Conservation (phyloP, 441 rosid genomes). For the Erodium trifolium region DNA sequence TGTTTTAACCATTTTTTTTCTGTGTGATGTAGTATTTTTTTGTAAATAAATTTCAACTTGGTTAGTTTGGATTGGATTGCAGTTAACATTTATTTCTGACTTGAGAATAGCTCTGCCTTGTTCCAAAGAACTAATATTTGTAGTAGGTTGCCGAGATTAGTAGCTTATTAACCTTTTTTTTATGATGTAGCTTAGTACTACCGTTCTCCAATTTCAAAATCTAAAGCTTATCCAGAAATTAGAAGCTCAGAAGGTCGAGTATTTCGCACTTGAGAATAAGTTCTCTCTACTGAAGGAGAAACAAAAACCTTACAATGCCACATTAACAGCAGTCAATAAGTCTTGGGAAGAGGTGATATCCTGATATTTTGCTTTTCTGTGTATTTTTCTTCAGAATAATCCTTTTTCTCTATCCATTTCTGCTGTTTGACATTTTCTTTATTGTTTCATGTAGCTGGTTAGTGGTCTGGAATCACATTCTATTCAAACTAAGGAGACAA, state of each 20-base stretch:
- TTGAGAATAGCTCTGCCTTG: background rate
- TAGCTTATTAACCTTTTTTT: conserved; percentile 12
- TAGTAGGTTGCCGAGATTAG: background rate
- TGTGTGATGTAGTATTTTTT: too few relatives aligned
- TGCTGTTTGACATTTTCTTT: conserved; percentile 12
- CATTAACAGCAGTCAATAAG: conserved; percentile 47
- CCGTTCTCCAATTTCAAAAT: conserved; percentile 82
- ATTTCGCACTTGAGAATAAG: conserved; percentile 50
- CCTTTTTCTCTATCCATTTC: background rate
- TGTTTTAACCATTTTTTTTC: too few relatives aligned
- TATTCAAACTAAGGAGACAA: conserved; percentile 36
- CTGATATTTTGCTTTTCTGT: conserved; percentile 4
- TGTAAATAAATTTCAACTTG: too few relatives aligned
- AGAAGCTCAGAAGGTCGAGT: conserved; percentile 80
- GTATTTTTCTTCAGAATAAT: background rate
- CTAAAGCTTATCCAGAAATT: conserved; percentile 75
- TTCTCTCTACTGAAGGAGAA: conserved; percentile 48
- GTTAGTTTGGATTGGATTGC: too few relatives aligned
- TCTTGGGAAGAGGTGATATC: conserved; percentile 69
- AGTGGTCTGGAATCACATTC: conserved; percentile 60
- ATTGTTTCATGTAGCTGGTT: conserved; percentile 48
- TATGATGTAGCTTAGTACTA: conserved; percentile 57
- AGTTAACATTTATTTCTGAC: background rate
- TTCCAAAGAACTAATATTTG: background rate
- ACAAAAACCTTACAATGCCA: conserved; percentile 51